Evolutionary conservation across 805 yeast genomes (phyloP), one percentile per base, ranked within the genome.

Genomic region (Hanseniaspora guilliermondii): DNA sequence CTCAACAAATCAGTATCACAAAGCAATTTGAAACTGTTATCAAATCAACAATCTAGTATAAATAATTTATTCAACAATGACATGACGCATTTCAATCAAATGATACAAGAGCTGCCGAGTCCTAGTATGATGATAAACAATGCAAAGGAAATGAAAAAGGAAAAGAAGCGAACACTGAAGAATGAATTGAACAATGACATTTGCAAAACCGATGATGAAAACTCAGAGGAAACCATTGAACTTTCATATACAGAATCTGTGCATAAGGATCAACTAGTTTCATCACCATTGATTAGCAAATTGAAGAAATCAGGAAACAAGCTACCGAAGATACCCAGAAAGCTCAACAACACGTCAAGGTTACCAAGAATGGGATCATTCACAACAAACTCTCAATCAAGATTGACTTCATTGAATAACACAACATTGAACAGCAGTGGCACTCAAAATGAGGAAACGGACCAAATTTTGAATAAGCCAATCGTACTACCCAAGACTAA

Each of bases 311-410:
- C 44, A 17, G 55, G 49, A 9, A 52, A 52, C 41, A 42, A 17
- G 8, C 24, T 44, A 7, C 49, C 49, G 6, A 52, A 52, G 35
- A 22, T 44, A 2, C 33, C 47, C 7, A 12, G 42, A 12, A 39
- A 39, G 14, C 27, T 39, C 16, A 39, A 39, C 42, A 39, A 39
- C 11, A 39, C 42, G n/a, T 30, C 47, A 3, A 44, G 9, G 11
- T 32, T 52, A 2, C 55, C 55, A 27, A 44, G 55, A 44, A 52
- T 52, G 55, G 55, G 55, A 3, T 52, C 55, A 7, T 52, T 52
- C 25, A 24, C 47, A 4, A 52, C 55, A 35, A 38, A 49, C 11
- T 49, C 53, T 2, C 53, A 49, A 40, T 41, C 48, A 5, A 49
- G 53, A 49, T 5, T 42, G 9, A 27, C 53, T 16, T 49, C 53